A percentile compares a stretch with the other conserved stretches of the same genome.
Evolutionary conservation across 345 rosid genomes (phyloP).

Genomic region (Gossypium rotundifolium): DNA sequence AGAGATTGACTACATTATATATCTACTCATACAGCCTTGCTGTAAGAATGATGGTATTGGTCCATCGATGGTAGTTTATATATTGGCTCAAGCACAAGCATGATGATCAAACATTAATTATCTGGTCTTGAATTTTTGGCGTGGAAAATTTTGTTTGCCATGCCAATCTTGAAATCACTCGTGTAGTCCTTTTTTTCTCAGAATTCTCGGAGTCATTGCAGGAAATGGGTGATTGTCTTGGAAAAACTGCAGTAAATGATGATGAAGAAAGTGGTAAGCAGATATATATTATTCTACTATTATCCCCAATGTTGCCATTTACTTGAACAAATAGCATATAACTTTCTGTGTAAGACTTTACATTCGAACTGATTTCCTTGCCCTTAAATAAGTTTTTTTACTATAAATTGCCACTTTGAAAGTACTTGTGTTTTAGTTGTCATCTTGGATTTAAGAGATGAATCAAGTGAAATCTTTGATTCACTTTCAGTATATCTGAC

Average conservation of each 20-base stretch:
- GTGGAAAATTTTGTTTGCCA: background rate
- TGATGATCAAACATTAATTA: background rate
- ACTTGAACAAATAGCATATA: background rate
- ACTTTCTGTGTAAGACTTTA: background rate
- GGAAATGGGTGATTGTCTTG: slow-evolving; percentile 85
- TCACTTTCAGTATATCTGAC: background rate
- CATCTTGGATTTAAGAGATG: background rate
- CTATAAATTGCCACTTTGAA: background rate
- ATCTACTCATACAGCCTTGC: background rate
- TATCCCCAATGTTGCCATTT: background rate
- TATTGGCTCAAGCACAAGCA: slow-evolving; percentile 1
- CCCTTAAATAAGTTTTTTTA: background rate
- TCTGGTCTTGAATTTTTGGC: background rate
- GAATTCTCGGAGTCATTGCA: slow-evolving; percentile 89
- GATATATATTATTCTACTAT: background rate
- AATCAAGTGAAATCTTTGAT: background rate
- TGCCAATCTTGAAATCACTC: background rate
- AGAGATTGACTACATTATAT: background rate
- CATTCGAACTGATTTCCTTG: background rate
- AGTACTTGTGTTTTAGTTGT: background rate
- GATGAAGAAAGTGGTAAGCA: slow-evolving; percentile 87
- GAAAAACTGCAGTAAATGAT: slow-evolving; percentile 67
- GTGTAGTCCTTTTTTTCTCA: slow-evolving; percentile 31
- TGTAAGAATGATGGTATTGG: background rate
- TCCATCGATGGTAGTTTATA: background rate